Evolutionary conservation across 176 grass and related monocot genomes (phyloP).

Genomic region (Ensete ventricosum): DNA sequence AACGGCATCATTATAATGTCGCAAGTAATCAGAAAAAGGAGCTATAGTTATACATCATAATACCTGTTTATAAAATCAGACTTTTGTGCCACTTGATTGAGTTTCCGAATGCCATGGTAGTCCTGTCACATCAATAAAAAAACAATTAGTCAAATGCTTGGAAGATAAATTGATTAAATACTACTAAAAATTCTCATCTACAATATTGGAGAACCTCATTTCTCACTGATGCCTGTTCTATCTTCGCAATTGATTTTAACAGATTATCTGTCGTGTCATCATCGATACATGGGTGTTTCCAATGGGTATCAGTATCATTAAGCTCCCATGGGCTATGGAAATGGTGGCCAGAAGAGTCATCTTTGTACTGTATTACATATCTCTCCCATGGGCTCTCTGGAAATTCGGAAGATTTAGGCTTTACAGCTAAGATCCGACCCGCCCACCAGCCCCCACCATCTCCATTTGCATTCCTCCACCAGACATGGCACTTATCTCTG

Average conservation of each 20-base stretch:
- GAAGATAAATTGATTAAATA: conserved; percentile 6
- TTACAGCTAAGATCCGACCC: conserved; percentile 51
- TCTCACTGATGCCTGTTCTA: conserved; percentile 41
- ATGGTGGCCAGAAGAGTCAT: conserved; percentile 50
- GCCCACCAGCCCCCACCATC: conserved; percentile 90
- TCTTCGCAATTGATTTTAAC: conserved; percentile 44
- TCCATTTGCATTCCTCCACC: conserved; percentile 67
- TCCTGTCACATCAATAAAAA: conserved; percentile 40
- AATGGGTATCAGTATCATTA: conserved; percentile 59
- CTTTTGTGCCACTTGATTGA: conserved; percentile 64
- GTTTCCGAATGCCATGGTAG: conserved; percentile 50
- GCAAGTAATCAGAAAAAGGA: conserved; percentile 3
- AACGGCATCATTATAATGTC: not conserved
- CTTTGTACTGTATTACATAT: conserved; percentile 78
- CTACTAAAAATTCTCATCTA: conserved; percentile 1
- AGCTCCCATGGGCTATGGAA: conserved; percentile 93
- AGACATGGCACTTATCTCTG: conserved; percentile 91
- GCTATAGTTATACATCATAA: not conserved
- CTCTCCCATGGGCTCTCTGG: conserved; percentile 93
- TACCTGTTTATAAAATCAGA: conserved; percentile 93
- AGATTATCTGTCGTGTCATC: conserved; percentile 33
- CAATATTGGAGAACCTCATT: conserved; percentile 45
- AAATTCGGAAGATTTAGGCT: conserved; percentile 63
- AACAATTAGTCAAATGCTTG: conserved; percentile 9
- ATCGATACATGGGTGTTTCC: conserved; percentile 76